Evolutionary conservation across 169 alveolate species (phyloP).

Genomic region (Cyclospora cayetanensis): DNA sequence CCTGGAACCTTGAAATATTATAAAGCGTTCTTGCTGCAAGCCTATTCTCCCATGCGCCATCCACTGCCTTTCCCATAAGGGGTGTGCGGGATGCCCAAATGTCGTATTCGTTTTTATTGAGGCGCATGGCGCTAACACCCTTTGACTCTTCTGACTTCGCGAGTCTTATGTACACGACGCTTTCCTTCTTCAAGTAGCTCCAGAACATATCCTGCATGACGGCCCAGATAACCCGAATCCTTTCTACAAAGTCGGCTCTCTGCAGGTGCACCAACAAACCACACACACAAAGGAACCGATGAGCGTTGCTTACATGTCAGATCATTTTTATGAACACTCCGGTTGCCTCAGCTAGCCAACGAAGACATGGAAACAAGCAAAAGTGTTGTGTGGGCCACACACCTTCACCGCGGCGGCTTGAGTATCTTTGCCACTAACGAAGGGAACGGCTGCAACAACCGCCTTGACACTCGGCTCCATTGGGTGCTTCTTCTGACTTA

Average conservation of each 20-base stretch:
- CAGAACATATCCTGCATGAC: neutral
- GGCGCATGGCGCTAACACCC: neutral
- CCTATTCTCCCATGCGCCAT: slow-evolving; percentile 15
- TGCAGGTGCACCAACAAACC: neutral
- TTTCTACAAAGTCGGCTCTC: neutral
- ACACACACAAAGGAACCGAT: too few species aligned
- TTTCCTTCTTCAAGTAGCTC: neutral
- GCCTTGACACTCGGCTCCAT: neutral
- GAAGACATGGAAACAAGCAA: too few species aligned
- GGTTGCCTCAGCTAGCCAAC: too few species aligned
- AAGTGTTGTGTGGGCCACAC: too few species aligned
- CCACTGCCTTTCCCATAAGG: neutral
- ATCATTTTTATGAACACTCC: too few species aligned
- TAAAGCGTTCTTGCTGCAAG: slow-evolving; percentile 1
- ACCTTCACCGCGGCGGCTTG: neutral
- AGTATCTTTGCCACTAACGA: neutral
- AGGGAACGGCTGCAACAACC: slow-evolving; percentile 19
- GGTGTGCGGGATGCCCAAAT: slow-evolving; percentile 13
- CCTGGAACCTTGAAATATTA: neutral
- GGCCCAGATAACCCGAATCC: neutral
- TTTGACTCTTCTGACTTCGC: neutral
- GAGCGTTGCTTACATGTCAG: too few species aligned
- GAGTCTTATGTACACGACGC: neutral
- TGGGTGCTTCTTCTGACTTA: neutral
- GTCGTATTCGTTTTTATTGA: neutral